Percentiles rank a stretch among this genome's conserved stretches.
Conservation (phyloP, 2,329 filamentous ascomycete species). For the Botrytis hyacinthi region DNA sequence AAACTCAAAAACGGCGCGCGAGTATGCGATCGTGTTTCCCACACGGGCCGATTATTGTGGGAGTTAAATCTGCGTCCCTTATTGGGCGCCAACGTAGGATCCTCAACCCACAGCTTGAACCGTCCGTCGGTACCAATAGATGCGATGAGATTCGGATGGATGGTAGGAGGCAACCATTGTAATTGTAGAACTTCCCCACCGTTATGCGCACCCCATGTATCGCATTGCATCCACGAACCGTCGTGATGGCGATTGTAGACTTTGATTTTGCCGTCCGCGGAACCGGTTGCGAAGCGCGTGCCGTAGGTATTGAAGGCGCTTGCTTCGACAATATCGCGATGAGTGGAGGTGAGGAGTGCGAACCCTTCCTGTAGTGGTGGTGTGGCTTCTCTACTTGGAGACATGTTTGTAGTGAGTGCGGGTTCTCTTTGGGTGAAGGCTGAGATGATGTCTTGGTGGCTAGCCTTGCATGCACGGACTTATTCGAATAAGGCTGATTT, state of each 20-base stretch:
- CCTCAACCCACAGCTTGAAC: slow-evolving; percentile 91
- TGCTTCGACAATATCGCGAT: slow-evolving; percentile 52
- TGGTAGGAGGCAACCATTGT: slow-evolving; percentile 88
- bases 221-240: slow-evolving; percentile 73
- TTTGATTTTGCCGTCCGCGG: slow-evolving; percentile 88
- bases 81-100: slow-evolving; percentile 71
- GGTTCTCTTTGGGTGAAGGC: neutral
- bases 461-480: slow-evolving; percentile 9
- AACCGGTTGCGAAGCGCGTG: slow-evolving; percentile 85
- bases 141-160: slow-evolving; percentile 80
- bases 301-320: slow-evolving; percentile 91
- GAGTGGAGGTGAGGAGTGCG: slow-evolving; percentile 65
- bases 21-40: slow-evolving; percentile 32
- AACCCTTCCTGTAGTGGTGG: slow-evolving; percentile 29
- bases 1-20: slow-evolving; percentile 66
- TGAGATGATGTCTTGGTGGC: neutral
- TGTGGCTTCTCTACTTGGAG: slow-evolving; percentile 28
- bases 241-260: slow-evolving; percentile 84
- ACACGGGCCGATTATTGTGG: slow-evolving; percentile 62
- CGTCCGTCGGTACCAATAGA: slow-evolving; percentile 87
- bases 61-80: slow-evolving; percentile 77
- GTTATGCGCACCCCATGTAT: slow-evolving; percentile 87
- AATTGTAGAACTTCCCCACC: slow-evolving; percentile 89
- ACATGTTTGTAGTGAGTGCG: slow-evolving; percentile 17
- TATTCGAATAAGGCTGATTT: neutral